Evolutionary conservation across 176 grass and related monocot species (phyloP).

Genomic region (Luzula sylvatica): DNA sequence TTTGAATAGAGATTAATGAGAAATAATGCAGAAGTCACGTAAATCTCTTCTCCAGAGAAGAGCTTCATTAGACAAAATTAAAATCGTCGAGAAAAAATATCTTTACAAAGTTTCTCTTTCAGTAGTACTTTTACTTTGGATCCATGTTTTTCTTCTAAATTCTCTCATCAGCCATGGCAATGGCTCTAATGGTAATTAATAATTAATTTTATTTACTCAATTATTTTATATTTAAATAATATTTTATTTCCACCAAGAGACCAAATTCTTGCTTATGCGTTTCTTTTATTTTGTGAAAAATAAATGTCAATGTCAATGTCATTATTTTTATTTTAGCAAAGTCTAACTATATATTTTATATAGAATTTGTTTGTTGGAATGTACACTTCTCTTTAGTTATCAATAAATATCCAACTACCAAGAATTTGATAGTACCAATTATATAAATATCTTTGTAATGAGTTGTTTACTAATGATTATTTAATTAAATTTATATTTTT

Average conservation of each 20-base stretch:
- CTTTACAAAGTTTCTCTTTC: conserved; percentile 66
- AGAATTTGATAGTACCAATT: no score
- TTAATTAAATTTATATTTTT: no score
- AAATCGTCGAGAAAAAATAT: conserved; percentile 28
- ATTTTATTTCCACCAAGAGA: conserved; percentile 8
- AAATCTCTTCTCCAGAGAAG: conserved; percentile 54
- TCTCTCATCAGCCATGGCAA: conserved; percentile 64
- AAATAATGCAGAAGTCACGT: conserved; percentile 81
- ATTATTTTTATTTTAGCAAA: no score
- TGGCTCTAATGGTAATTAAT: conserved; percentile 43
- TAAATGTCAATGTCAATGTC: not conserved
- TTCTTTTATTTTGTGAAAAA: not conserved
- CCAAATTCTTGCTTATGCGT: not conserved
- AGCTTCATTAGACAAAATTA: conserved; percentile 44
- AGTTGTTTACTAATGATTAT: no score
- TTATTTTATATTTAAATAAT: not conserved
- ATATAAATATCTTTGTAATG: no score
- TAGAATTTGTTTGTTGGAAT: no score
- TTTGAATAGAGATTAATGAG: conserved; percentile 20
- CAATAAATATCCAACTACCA: no score
- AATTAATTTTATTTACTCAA: not conserved
- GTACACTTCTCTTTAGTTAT: no score
- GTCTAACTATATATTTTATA: no score
- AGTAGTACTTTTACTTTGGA: conserved; percentile 51
- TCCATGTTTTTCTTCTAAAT: conserved; percentile 57